A percentile compares a stretch with the other conserved stretches of the same genome.
These are phyloP conservation scores for Gentiana macrophylla DNA, from an alignment of 257 asterid species.

Conservation along the genomic window DNA sequence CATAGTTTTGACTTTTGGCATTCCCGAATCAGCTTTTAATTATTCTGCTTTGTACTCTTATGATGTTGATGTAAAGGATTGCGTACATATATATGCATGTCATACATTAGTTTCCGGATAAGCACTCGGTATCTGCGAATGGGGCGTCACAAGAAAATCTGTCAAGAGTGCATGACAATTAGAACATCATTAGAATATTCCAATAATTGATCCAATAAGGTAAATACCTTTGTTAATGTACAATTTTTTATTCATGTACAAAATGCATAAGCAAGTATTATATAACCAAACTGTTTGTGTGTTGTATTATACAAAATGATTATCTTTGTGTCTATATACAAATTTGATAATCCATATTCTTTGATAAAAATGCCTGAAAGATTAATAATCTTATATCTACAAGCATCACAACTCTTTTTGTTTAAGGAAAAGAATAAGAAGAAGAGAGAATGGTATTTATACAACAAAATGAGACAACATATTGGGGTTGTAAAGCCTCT, in stretches of 20 bases:
- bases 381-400: neutral
- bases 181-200: neutral
- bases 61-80: too few relatives aligned
- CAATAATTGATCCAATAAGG: slow-evolving; percentile 9
- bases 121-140: too few relatives aligned
- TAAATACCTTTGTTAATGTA: slow-evolving; percentile 7
- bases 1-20: too few relatives aligned
- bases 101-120: neutral
- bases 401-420: neutral
- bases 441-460: neutral
- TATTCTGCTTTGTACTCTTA: too few relatives aligned
- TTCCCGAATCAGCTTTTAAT: too few relatives aligned
- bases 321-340: slow-evolving; percentile 18
- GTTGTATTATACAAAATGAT: slow-evolving; percentile 16
- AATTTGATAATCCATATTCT: slow-evolving; percentile 12
- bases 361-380: slow-evolving; percentile 5
- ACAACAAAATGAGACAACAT: slow-evolving; percentile 51
- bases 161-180: neutral
- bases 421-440: neutral
- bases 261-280: slow-evolving; percentile 5
- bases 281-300: neutral
- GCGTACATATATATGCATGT: too few relatives aligned
- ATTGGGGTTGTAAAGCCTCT: slow-evolving; percentile 34
- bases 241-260: neutral
- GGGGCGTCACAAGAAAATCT: neutral